Percentiles rank a stretch among this genome's conserved stretches.
These are phyloP conservation scores for Aspergillus sp. DNA, from an alignment of 2,329 filamentous ascomycete genomes.

Conservation along the genomic window DNA sequence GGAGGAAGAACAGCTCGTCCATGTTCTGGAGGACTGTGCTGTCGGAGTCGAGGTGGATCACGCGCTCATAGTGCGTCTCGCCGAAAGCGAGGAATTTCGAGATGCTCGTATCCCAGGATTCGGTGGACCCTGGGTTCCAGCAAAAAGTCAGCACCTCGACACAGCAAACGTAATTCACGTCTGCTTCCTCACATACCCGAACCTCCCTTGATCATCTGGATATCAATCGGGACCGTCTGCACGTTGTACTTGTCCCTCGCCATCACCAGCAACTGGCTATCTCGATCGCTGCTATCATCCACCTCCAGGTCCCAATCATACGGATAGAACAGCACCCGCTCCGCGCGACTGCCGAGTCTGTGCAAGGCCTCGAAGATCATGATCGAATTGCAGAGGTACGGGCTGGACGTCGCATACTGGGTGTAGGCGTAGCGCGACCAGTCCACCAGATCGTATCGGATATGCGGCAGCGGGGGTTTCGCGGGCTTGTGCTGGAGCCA, in stretches of 20 bases:
- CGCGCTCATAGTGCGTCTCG: constrained; percentile 52
- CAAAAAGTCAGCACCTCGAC: background rate
- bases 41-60: constrained; percentile 55
- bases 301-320: constrained; percentile 29
- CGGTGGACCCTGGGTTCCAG: constrained; percentile 17
- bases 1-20: constrained; percentile 63
- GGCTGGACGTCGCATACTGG: constrained; percentile 33
- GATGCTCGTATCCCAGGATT: constrained; percentile 55
- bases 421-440: constrained; percentile 37
- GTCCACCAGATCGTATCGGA: constrained; percentile 26
- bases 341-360: constrained; percentile 30
- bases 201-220: constrained; percentile 23
- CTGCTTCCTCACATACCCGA: constrained; percentile 12
- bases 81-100: constrained; percentile 63
- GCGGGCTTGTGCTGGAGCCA: constrained; percentile 15
- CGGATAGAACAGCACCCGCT: constrained; percentile 34
- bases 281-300: constrained; percentile 19
- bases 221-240: constrained; percentile 39
- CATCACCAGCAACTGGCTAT: constrained; percentile 39
- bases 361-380: constrained; percentile 35
- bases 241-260: constrained; percentile 43
- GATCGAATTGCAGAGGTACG: constrained; percentile 35
- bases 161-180: background rate
- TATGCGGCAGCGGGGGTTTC: constrained; percentile 14
- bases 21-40: constrained; percentile 52